Base-by-base conservation (phyloP, 345 rosid species). In the Melaleuca alternifolia region DNA sequence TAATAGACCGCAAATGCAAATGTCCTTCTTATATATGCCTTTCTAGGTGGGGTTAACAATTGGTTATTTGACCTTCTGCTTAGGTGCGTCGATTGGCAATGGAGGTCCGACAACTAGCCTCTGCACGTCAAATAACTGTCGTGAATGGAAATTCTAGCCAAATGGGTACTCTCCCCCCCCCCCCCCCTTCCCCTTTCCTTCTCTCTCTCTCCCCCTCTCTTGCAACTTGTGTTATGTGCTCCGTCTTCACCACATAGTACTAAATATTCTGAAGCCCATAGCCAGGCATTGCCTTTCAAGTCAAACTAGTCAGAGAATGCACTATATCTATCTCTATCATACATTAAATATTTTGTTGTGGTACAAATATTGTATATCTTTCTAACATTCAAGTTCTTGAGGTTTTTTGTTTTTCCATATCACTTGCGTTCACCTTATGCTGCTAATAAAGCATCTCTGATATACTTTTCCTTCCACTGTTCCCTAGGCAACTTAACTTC, bases 41-140 rank as follows among this genome's bases (percentile, higher is more conserved):
- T 59, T 84, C 56, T 16, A 14, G 50, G 37, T 53, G 79, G 86
- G 33, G 44, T 18, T 57, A 59, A 50, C 82, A 13, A 56, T 44
- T 41, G 20, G 76, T 51, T 54, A 12, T 61, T 54, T 81, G 71
- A 33, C 33, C 44, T 33, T 81, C 65, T 71, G 37, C n/a, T 24
- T 30, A 96, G 99, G 91, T 96, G 85, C 92, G 89, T 65, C 91
- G 95, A 12, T 87, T 97, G 92, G 92, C 94, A 16, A 91, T 90
- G 92, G 97, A 95, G 87, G 88, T 96, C 85, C 91, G 95, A 56
- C 97, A 92, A 54, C 82, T 94, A 20, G 95, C 94, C 54, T 94
- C 98, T 6, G 76, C 94, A 1, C 91, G 94, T 51, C 97, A 93
- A 77, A 96, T 96, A 85, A 95, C 97, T 87, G 96, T 96, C 81